Percentiles rank a stretch among this genome's conserved stretches.
phyloP scores from a whole-genome alignment of 495 filamentous ascomycete genomes.

The Achaetomiella virescens region DNA sequence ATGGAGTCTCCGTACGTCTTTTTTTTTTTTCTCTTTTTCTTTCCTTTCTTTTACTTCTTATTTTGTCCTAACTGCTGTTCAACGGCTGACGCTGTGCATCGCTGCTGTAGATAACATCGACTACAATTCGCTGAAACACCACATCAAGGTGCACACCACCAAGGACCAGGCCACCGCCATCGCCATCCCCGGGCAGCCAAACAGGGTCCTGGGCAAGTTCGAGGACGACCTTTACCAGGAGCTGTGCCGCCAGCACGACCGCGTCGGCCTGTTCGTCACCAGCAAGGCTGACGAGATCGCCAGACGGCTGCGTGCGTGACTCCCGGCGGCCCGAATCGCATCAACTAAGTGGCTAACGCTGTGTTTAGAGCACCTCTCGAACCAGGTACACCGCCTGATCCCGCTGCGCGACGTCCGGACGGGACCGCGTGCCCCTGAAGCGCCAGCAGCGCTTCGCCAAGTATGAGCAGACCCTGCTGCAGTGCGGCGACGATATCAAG shows the following conservation, averaged over 20 bases:
- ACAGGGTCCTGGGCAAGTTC: slow-evolving; percentile 48
- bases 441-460: slow-evolving; percentile 41
- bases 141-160: slow-evolving; percentile 66
- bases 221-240: slow-evolving; percentile 57
- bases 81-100: neutral
- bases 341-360: slow-evolving; percentile 4
- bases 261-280: slow-evolving; percentile 61
- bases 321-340: too few species aligned
- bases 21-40: neutral
- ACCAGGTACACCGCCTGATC: slow-evolving; percentile 44
- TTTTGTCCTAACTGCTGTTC: too few species aligned
- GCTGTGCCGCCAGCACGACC: slow-evolving; percentile 57
- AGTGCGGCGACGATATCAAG: slow-evolving; percentile 58
- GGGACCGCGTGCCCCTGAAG: slow-evolving; percentile 28
- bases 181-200: slow-evolving; percentile 56
- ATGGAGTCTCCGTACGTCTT: slow-evolving; percentile 77
- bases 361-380: slow-evolving; percentile 44
- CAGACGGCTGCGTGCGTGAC: slow-evolving; percentile 52
- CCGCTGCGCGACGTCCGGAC: slow-evolving; percentile 32
- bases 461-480: slow-evolving; percentile 39
- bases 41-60: too few species aligned
- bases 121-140: slow-evolving; percentile 67
- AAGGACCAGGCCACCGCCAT: slow-evolving; percentile 54
- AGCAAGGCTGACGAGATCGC: slow-evolving; percentile 66
- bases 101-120: slow-evolving; percentile 55